Percentiles rank a stretch among this genome's conserved stretches.
These are phyloP conservation scores for Epichloe aotearoae DNA, from an alignment of 2,329 filamentous ascomycete species.

Conservation along the genomic window DNA sequence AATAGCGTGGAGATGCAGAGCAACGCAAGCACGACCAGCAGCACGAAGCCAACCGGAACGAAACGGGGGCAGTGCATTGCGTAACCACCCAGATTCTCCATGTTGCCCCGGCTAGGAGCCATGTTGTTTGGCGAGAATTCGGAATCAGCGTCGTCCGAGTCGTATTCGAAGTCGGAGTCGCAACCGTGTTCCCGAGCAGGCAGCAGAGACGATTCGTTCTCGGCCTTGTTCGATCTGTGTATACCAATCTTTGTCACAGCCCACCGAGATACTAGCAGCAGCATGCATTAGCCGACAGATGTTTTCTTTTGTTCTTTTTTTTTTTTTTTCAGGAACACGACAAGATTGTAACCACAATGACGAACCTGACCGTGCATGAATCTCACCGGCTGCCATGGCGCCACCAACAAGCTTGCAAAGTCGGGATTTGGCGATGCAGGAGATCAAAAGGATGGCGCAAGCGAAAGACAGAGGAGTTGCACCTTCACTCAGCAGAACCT, in stretches of 20 bases:
- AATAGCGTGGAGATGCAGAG: constrained; percentile 12
- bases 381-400: constrained; percentile 11
- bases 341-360: not conserved
- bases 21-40: constrained; percentile 10
- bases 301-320: not conserved
- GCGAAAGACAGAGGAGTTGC: constrained; percentile 13
- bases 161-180: constrained; percentile 3
- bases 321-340: not conserved
- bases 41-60: constrained; percentile 8
- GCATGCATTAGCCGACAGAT: not conserved
- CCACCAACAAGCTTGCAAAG: constrained; percentile 13
- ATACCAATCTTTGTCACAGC: not conserved
- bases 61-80: constrained; percentile 8
- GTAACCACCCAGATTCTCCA: constrained; percentile 5
- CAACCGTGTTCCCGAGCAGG: constrained; percentile 2
- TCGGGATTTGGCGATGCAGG: constrained; percentile 12
- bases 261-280: constrained; percentile 2
- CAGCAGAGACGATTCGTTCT: constrained; percentile 2
- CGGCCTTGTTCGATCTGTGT: not conserved
- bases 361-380: constrained; percentile 13
- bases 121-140: not conserved
- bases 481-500: constrained; percentile 19
- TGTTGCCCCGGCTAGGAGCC: not conserved
- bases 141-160: constrained; percentile 4
- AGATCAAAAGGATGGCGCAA: constrained; percentile 11